Evolutionary conservation across 441 rosid genomes (phyloP), one percentile per base, ranked within the genome.

Genomic region (Capsella rubella): DNA sequence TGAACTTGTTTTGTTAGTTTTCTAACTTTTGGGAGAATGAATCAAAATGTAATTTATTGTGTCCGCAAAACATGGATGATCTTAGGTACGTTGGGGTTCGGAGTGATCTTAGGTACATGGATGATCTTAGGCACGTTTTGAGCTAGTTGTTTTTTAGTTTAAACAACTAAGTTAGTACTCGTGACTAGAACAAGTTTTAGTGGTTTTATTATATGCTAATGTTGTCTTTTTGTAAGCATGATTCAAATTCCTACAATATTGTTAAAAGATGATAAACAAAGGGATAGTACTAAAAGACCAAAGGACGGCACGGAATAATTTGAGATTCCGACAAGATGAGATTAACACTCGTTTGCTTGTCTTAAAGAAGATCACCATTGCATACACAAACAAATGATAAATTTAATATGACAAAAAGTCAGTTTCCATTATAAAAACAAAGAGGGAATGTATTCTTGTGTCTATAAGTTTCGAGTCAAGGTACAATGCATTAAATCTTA

Each of bases 301-400:
- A 69, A 69, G 82, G 80, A 80, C 85, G 83, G 81, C 72, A 49
- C 68, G 42, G 4, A 61, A 67, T 58, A 63, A 69, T 32, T 61
- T 57, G 67, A 72, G 81, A 84, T 56, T 60, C 83, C 71, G 84
- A 85, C 91, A 84, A 71, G 82, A 78, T 77, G 79, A 78, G 82
- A 86, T 52, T 70, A 43, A 64, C 77, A 81, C 84, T 81, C 82
- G 84, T 72, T 83, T 67, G 61, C 40, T 57, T 84, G 90, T 89
- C 89, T 81, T 40, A 64, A 64, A 58, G 64, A 64, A 58, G 64
- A 76, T 46, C 72, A 75, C 70, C 83, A 81, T 62, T 71, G n/a
- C 75, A 73, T 13, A 62, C 60, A 55, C 40, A 31, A 8, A 55
- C 18, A n/a, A 28, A 28, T 12, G 6, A 27, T 21, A 61, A 43